Evolutionary conservation across 2,329 filamentous ascomycete genomes (phyloP), one percentile per base, ranked within the genome.

Genomic region (Scortechinia acanthostroma): DNA sequence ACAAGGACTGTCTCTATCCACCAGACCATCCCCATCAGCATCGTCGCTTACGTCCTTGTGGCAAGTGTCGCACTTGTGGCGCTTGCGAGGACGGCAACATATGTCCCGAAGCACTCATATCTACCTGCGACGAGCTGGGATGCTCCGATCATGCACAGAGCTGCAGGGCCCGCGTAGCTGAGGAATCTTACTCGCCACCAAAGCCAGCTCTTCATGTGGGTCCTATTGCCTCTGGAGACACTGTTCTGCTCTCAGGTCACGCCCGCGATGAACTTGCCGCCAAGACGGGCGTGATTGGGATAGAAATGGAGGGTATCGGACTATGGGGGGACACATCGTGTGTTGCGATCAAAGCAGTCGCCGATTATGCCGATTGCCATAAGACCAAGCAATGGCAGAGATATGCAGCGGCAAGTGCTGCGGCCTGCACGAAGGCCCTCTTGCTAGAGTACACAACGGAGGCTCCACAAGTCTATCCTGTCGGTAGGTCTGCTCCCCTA

Each of bases 191-290:
- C 10, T 4, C 19, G 14, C 35, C 35, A 14, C 35, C 35, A 13
- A 53, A 54, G 3, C 22, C 25, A 2, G 47, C 61, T 4, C 57
- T 40, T 19, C 35, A 62, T 43, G 52, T 60, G 42, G 60, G 60
- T 3, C 49, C 43, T 2, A 54, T 63, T 35, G 59, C 50, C 2
- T 59, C 57, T 10, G 58, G 49, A 21, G 52, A 62, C 43, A 45
- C 49, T 15, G 56, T 63, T 4, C 58, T 64, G 48, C 58, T 57
- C 22, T 51, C 53, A 19, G 53, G 52, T 16, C 23, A 42, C 4
- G 46, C 49, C 15, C 49, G 61, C 33, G 60, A 63, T 45, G 14
- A 44, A 1, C 43, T 58, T 45, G 49, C 54, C 17, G 22, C 40
- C n/a, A 17, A 19, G 21, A 30, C 44, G 3, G 17, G 20, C 2